Percentiles rank a stretch among this genome's conserved stretches.
These are phyloP conservation scores for Aspergillus nomiae DNA, from an alignment of 2,329 filamentous ascomycete species.

Conservation along the genomic window DNA sequence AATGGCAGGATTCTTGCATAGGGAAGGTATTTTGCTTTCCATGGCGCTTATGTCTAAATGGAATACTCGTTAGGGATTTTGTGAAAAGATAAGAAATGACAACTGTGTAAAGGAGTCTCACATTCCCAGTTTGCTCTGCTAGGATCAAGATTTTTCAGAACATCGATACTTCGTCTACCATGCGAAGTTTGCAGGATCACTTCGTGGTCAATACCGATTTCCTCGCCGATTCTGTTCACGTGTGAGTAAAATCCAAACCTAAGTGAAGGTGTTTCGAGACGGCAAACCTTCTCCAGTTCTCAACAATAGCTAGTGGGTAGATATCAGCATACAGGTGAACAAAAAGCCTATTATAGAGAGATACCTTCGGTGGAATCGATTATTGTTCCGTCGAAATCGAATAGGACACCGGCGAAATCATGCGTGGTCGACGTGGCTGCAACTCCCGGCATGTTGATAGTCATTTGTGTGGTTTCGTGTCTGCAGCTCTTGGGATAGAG, in stretches of 20 bases:
- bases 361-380: constrained; percentile 11
- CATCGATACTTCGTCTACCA: constrained; percentile 9
- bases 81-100: not conserved
- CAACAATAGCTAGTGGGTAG: constrained; percentile 1
- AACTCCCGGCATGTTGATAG: not conserved
- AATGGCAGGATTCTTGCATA: not conserved
- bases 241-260: not conserved
- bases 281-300: constrained; percentile 7
- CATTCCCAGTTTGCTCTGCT: constrained; percentile 9
- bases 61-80: not conserved
- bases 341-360: not conserved
- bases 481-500: not conserved
- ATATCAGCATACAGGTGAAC: not conserved
- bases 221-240: not conserved
- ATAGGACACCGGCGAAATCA: constrained; percentile 6
- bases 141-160: not conserved
- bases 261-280: not conserved
- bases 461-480: not conserved
- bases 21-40: constrained; percentile 4
- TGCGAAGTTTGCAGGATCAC: constrained; percentile 8
- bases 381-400: constrained; percentile 12
- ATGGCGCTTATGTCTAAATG: constrained; percentile 9
- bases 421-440: not conserved
- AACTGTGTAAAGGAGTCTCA: not conserved
- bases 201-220: constrained; percentile 3